Conservation (phyloP, 169 alveolate species). For the Cryptosporidium sp. region DNA sequence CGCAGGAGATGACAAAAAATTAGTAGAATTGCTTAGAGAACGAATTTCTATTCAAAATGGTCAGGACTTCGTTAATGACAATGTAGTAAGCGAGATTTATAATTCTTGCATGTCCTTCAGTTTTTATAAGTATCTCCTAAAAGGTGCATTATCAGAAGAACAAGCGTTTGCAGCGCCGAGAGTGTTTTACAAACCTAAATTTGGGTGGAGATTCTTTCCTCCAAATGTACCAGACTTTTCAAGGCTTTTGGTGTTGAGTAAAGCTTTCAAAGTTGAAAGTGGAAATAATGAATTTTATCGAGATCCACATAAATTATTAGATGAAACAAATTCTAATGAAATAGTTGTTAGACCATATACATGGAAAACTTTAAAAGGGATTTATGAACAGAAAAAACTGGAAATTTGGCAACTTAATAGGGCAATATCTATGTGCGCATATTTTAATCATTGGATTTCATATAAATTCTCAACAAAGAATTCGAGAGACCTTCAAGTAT, state of each 20-base stretch:
- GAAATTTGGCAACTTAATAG: constrained; percentile 70
- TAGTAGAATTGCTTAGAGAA: constrained; percentile 25
- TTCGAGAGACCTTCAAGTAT: constrained; percentile 4
- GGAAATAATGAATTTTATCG: background rate
- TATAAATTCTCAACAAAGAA: constrained; percentile 16
- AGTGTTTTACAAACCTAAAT: constrained; percentile 61
- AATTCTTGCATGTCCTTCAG: constrained; percentile 54
- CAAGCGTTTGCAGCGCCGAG: constrained; percentile 75
- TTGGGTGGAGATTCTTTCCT: constrained; percentile 62
- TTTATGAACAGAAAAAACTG: background rate
- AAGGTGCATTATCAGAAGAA: constrained; percentile 71
- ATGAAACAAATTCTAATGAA: background rate
- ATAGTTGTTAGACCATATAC: constrained; percentile 34
- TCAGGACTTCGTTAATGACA: constrained; percentile 19
- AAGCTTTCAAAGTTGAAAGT: constrained; percentile 25
- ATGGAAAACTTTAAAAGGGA: constrained; percentile 17
- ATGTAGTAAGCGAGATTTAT: constrained; percentile 41
- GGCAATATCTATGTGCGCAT: constrained; percentile 71
- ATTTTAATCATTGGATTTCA: constrained; percentile 67
- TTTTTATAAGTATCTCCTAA: constrained; percentile 22
- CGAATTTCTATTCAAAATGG: background rate
- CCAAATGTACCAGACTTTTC: constrained; percentile 69
- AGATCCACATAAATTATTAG: background rate
- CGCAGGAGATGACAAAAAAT: constrained; percentile 31
- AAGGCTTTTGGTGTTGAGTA: constrained; percentile 38